A percentile compares a stretch with the other conserved stretches of the same genome.
Conservation (phyloP, 2,329 filamentous ascomycete genomes). For the Alternaria brassicicola region DNA sequence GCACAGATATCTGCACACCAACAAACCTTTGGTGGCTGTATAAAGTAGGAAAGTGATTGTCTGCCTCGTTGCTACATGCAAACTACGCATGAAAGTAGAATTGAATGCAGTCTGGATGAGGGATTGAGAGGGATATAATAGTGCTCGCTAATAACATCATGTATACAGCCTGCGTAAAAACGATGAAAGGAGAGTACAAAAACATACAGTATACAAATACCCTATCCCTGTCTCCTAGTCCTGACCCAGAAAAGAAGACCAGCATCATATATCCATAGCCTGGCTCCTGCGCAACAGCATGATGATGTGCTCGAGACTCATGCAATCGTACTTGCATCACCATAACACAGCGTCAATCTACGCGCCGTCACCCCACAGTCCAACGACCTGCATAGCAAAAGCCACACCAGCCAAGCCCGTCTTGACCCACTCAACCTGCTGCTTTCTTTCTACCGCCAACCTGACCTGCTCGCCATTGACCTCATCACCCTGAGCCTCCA, state of each 20-base stretch:
- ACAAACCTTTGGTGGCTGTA: not conserved
- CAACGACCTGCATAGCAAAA: constrained; percentile 56
- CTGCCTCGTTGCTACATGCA: too few species aligned
- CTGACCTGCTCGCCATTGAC: constrained; percentile 60
- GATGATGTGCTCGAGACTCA: too few species aligned
- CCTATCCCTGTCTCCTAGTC: constrained; percentile 49
- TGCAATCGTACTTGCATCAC: not conserved
- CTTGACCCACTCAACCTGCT: constrained; percentile 52
- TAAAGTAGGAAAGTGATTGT: not conserved
- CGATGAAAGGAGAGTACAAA: not conserved
- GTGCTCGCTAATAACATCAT: not conserved
- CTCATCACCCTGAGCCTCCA: constrained; percentile 48
- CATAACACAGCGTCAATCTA: not conserved
- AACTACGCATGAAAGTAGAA: too few species aligned
- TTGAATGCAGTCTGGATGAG: not conserved
- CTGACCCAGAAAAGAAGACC: constrained; percentile 54
- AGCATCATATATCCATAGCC: constrained; percentile 44
- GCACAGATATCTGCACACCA: not conserved
- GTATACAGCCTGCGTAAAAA: not conserved
- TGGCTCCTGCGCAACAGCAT: not conserved
- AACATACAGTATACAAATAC: constrained; percentile 21
- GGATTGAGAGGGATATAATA: constrained; percentile 6
- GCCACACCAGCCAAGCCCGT: constrained; percentile 51
- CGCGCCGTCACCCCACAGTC: constrained; percentile 57
- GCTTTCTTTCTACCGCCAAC: constrained; percentile 52